Percentiles rank a stretch among this genome's conserved stretches.
phyloP scores from a whole-genome alignment of 257 asterid genomes.

The Fraxinus quadrangulata region DNA sequence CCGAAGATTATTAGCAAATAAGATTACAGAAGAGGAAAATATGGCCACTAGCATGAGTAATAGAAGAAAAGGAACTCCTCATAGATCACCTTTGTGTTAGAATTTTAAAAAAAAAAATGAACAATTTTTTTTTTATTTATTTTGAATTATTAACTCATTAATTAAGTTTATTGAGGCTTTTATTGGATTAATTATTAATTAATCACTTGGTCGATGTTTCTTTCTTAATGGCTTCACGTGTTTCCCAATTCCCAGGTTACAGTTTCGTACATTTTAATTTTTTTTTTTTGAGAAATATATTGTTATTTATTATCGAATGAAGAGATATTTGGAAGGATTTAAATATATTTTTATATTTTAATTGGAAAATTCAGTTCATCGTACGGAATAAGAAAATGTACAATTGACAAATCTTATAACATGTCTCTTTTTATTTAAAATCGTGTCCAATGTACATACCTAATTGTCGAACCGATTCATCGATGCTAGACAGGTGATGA shows the following conservation, averaged over 20 bases:
- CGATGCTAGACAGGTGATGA: not conserved
- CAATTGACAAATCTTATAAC: not conserved
- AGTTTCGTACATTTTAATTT: constrained; percentile 47
- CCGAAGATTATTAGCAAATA: constrained; percentile 55
- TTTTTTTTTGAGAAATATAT: constrained; percentile 15
- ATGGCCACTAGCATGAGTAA: constrained; percentile 73
- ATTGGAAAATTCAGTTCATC: not conserved
- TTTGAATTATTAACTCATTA: constrained; percentile 19
- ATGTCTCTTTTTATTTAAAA: not conserved
- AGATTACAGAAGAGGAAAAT: constrained; percentile 57
- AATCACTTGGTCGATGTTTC: constrained; percentile 83
- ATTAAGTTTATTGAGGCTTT: constrained; percentile 48
- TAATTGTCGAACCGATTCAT: not conserved
- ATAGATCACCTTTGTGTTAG: constrained; percentile 92
- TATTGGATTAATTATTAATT: constrained; percentile 45
- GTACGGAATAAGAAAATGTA: not conserved
- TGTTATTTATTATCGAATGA: constrained; percentile 25
- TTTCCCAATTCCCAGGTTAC: constrained; percentile 58
- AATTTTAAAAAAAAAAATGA: not conserved
- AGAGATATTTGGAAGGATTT: constrained; percentile 32
- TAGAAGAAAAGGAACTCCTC: constrained; percentile 95
- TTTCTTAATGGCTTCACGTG: constrained; percentile 91
- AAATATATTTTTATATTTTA: not conserved
- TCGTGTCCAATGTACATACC: not conserved
- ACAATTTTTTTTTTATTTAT: constrained; percentile 14